Base-by-base conservation (phyloP, 306 rosid species). In the Ochetophila trinervis region DNA sequence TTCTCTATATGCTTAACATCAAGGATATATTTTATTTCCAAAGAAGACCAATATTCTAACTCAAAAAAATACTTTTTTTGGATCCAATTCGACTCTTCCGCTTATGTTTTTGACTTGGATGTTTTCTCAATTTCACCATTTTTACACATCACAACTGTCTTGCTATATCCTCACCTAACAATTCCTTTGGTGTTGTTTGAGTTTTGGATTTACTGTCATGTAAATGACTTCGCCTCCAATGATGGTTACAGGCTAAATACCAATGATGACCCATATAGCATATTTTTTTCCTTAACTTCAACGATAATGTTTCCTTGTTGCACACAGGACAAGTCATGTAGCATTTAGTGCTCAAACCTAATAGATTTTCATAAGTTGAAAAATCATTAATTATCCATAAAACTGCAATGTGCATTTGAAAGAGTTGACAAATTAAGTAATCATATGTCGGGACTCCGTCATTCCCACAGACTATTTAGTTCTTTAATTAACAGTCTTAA, bases 361-460 rank as follows among this genome's bases (percentile, higher is more conserved):
- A 36, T 2, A 53, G 8, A 16, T 13, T 18, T 12, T 1, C 62
- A 66, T 37, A 66, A 0, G 62, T 17, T 21, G 50, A 47, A 47
- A 68, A 23, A 35, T 27, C 48, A 47, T 68, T 68, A n/a, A 57
- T 58, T 36, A 13, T 36, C 53, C 42, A 53, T 14, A 66, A n/a
- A 0, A 22, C 21, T 7, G 12, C 7, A 12, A 1, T 52, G 18
- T 19, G n/a, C 0, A 60, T 21, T 18, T 53, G 11, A 53, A 20
- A 53, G 3, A 15, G 6, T 21, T 45, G 11, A 3, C 14, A 3
- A 20, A 19, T 44, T 5, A 0, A 3, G 22, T 1, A 5, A 14
- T 42, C 35, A 8, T 10, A 20, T 42, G 18, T 8, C 8, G 10
- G 15, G 0, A 57, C 9, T 0, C 62, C 62, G 5, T 11, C 47